These are phyloP conservation scores for Fusarium haematococcum DNA, from an alignment of 2,329 filamentous ascomycete genomes.

Conservation along the genomic window DNA sequence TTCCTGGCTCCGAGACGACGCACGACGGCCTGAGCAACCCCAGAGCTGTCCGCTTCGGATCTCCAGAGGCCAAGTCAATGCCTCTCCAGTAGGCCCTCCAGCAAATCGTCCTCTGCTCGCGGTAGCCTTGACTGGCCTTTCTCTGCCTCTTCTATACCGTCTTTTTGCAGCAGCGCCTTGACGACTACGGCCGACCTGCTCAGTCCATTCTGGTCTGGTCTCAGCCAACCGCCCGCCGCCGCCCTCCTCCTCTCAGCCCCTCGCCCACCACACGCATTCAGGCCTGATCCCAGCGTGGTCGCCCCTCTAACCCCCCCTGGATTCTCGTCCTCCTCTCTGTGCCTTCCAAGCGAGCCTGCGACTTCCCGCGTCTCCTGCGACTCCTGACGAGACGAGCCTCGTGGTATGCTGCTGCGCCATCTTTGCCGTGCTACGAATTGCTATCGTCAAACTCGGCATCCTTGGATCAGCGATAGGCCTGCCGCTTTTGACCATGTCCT, in stretches of 20 bases:
- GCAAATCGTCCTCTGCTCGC: constrained; percentile 3
- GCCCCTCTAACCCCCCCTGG: constrained; percentile 37
- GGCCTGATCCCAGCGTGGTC: constrained; percentile 34
- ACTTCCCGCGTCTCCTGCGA: constrained; percentile 35
- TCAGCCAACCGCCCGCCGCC: constrained; percentile 29
- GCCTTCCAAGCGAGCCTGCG: constrained; percentile 32
- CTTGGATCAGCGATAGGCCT: constrained; percentile 47
- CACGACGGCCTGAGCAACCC: constrained; percentile 1
- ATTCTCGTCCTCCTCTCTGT: constrained; percentile 32
- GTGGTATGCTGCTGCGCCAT: constrained; percentile 36
- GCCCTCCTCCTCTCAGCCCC: constrained; percentile 28
- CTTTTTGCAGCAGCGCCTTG: constrained; percentile 20
- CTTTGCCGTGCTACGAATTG: constrained; percentile 27
- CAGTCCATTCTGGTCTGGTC: constrained; percentile 24
- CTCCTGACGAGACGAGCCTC: constrained; percentile 26
- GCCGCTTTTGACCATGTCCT: constrained; percentile 50
- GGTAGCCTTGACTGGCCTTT: constrained; percentile 22
- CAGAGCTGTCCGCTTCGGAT: constrained; percentile 9
- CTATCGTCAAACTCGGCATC: constrained; percentile 25
- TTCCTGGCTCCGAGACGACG: not conserved
- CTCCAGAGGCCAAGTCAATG: constrained; percentile 12
- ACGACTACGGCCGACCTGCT: constrained; percentile 11
- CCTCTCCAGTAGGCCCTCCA: not conserved
- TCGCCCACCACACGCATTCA: constrained; percentile 37
- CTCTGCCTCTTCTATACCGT: constrained; percentile 26